phyloP scores from a whole-genome alignment of 163 green algal species.

The Scenedesmus sp. region DNA sequence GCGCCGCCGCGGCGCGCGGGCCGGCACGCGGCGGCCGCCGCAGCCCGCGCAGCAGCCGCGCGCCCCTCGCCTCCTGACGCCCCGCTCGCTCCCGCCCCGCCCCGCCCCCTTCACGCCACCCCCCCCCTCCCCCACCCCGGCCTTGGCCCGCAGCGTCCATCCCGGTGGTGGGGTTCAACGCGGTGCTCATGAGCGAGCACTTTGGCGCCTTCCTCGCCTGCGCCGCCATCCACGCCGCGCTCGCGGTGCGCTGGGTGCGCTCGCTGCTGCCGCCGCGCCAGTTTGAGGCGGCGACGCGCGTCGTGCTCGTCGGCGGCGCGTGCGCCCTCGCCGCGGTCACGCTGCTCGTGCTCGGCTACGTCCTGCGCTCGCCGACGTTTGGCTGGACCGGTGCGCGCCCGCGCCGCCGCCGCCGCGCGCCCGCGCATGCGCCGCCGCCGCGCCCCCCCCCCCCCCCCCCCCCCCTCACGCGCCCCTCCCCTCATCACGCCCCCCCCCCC shows the following conservation, averaged over 20 bases:
- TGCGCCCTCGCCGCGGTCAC: constrained; percentile 51
- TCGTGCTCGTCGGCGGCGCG: constrained; percentile 70
- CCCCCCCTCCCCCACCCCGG: background rate
- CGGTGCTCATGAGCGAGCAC: constrained; percentile 95
- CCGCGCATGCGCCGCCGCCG: no score
- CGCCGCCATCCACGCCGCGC: constrained; percentile 81
- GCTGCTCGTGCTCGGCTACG: constrained; percentile 72
- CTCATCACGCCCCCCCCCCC: no score
- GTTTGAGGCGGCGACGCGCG: constrained; percentile 66
- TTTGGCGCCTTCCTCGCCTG: constrained; percentile 96
- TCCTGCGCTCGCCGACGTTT: constrained; percentile 89
- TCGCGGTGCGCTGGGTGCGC: constrained; percentile 50
- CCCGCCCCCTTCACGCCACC: no score
- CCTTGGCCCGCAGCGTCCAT: constrained; percentile 67
- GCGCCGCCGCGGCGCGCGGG: no score
- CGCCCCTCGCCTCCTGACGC: no score
- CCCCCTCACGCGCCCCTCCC: no score
- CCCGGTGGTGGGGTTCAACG: constrained; percentile 97
- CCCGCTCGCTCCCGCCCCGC: no score
- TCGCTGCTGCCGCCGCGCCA: constrained; percentile 61
- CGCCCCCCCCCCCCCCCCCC: no score
- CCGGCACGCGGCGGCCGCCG: no score
- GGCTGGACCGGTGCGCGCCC: constrained; percentile 85
- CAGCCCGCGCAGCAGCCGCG: no score
- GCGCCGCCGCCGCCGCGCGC: no score